phyloP scores from a whole-genome alignment of 208 protist species.

The Trypanosomatidae sp. region DNA sequence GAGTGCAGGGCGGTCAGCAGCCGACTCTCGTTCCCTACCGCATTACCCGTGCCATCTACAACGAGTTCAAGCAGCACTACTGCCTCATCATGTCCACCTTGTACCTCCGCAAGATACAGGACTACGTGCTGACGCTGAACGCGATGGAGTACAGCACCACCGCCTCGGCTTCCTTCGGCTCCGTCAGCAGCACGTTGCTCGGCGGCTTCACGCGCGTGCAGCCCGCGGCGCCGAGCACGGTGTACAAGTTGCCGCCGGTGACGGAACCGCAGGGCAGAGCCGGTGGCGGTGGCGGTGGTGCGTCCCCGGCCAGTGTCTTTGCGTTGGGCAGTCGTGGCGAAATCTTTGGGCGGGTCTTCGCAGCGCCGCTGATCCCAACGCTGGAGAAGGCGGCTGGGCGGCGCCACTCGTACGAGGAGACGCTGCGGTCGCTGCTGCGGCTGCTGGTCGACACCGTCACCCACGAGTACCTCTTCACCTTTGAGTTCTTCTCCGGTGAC shows the following conservation, averaged over 20 bases:
- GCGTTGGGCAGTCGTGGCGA: constrained; percentile 54
- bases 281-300: neutral
- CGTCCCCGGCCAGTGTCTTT: no score
- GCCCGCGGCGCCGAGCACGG: constrained; percentile 19
- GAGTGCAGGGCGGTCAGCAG: constrained; percentile 22
- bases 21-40: constrained; percentile 48
- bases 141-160: constrained; percentile 61
- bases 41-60: constrained; percentile 70
- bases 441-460: constrained; percentile 80
- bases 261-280: constrained; percentile 28
- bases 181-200: constrained; percentile 14
- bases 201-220: constrained; percentile 16
- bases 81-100: constrained; percentile 70
- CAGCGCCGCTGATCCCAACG: constrained; percentile 66
- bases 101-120: constrained; percentile 67
- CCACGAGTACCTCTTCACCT: constrained; percentile 90
- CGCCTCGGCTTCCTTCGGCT: constrained; percentile 8
- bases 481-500: constrained; percentile 81
- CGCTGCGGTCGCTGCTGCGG: constrained; percentile 69
- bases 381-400: constrained; percentile 55
- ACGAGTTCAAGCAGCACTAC: constrained; percentile 74
- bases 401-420: constrained; percentile 80
- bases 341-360: constrained; percentile 53
- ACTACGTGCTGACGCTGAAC: constrained; percentile 76
- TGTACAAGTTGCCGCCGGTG: constrained; percentile 59